A percentile compares a stretch with the other conserved stretches of the same genome.
phyloP scores from a whole-genome alignment of 805 yeast species.

The Cyberlindnera misumaiensis region DNA sequence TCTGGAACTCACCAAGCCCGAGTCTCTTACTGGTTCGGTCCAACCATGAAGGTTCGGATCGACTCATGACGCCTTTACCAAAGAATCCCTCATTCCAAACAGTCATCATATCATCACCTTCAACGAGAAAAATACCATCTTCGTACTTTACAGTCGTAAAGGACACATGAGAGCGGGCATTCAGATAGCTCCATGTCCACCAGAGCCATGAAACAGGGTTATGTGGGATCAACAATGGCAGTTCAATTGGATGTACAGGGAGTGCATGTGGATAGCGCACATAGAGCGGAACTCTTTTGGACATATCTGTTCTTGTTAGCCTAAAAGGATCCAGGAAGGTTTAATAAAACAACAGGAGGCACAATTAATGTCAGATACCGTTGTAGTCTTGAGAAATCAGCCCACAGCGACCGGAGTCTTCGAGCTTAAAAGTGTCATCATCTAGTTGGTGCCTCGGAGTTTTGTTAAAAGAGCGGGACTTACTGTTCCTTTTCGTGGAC shows the following conservation, averaged over 20 bases:
- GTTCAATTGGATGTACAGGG: constrained; percentile 43
- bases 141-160: constrained; percentile 26
- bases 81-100: constrained; percentile 87
- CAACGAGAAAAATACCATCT: constrained; percentile 32
- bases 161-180: constrained; percentile 14
- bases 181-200: constrained; percentile 32
- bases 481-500: too few species aligned
- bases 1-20: constrained; percentile 32
- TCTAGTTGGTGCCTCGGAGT: constrained; percentile 14
- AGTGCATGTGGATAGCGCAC: constrained; percentile 43
- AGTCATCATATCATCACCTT: constrained; percentile 38
- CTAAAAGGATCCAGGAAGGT: background rate
- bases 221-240: constrained; percentile 52
- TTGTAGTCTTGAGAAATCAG: constrained; percentile 89
- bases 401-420: constrained; percentile 49
- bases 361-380: constrained; percentile 71
- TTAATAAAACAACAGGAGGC: background rate
- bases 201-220: constrained; percentile 62
- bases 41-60: constrained; percentile 92
- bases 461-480: background rate
- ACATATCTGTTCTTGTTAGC: constrained; percentile 22
- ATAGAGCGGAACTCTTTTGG: constrained; percentile 25
- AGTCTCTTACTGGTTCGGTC: constrained; percentile 56
- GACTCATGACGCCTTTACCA: constrained; percentile 84
- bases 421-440: constrained; percentile 33